phyloP scores from a whole-genome alignment of 495 filamentous ascomycete species.

The Pseudotulostoma volvatum region DNA sequence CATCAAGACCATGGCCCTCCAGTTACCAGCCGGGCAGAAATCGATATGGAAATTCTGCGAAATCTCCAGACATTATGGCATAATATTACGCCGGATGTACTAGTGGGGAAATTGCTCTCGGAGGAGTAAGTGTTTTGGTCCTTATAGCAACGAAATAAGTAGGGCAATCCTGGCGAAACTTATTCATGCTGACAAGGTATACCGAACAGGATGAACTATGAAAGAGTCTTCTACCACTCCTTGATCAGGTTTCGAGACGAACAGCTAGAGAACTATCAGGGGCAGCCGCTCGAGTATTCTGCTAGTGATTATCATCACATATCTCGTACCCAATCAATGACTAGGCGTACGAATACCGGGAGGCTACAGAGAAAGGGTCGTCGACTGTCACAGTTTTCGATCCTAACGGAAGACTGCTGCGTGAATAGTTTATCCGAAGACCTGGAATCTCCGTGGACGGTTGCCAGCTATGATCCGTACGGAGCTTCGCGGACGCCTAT shows the following conservation, averaged over 20 bases:
- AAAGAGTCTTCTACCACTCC: slow-evolving; percentile 80
- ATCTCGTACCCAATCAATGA: slow-evolving; percentile 38
- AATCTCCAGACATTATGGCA: slow-evolving; percentile 85
- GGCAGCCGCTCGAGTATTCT: slow-evolving; percentile 55
- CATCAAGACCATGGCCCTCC: slow-evolving; percentile 37
- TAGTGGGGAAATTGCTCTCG: slow-evolving; percentile 48
- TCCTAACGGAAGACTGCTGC: slow-evolving; percentile 41
- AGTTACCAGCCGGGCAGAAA: slow-evolving; percentile 34
- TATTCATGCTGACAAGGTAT: too few relatives aligned
- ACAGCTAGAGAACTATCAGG: slow-evolving; percentile 67
- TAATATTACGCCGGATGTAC: slow-evolving; percentile 48
- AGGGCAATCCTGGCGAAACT: too few relatives aligned
- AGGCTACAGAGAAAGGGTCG: slow-evolving; percentile 25
- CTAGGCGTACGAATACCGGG: slow-evolving; percentile 17
- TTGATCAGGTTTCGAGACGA: slow-evolving; percentile 66
- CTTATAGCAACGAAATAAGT: too few relatives aligned
- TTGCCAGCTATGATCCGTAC: slow-evolving; percentile 66
- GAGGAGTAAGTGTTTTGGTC: slow-evolving; percentile 56
- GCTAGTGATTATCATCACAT: slow-evolving; percentile 78
- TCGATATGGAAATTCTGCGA: slow-evolving; percentile 63
- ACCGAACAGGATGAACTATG: slow-evolving; percentile 52
- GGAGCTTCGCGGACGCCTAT: slow-evolving; percentile 43
- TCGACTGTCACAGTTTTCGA: slow-evolving; percentile 51
- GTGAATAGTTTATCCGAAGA: slow-evolving; percentile 29
- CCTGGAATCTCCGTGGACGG: slow-evolving; percentile 28